A percentile compares a stretch with the other conserved stretches of the same genome.
Conservation (phyloP, 495 filamentous ascomycete genomes). For the Daldinia concentrica region DNA sequence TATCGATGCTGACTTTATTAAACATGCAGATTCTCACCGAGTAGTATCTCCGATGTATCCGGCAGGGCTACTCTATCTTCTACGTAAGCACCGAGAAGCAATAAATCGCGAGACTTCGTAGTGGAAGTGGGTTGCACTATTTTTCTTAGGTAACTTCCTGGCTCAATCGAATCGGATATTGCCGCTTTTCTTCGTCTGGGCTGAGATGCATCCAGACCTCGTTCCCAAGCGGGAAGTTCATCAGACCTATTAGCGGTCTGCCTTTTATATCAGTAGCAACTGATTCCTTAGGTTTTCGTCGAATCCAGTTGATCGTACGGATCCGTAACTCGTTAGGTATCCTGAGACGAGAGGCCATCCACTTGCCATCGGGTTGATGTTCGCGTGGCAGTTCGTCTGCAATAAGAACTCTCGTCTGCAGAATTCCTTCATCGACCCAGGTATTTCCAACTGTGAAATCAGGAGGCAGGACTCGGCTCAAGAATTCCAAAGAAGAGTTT, state of each 20-base stretch:
- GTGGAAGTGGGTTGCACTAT: neutral
- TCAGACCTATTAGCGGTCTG: slow-evolving; percentile 40
- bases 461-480: slow-evolving; percentile 54
- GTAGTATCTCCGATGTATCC: slow-evolving; percentile 27
- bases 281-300: slow-evolving; percentile 29
- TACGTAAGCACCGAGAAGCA: slow-evolving; percentile 8
- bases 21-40: slow-evolving; percentile 5
- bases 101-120: slow-evolving; percentile 6
- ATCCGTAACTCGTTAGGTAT: slow-evolving; percentile 59
- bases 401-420: slow-evolving; percentile 42
- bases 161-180: slow-evolving; percentile 21
- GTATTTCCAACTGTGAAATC: slow-evolving; percentile 47
- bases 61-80: neutral
- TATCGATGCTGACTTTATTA: slow-evolving; percentile 14
- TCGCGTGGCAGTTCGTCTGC: slow-evolving; percentile 51
- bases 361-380: slow-evolving; percentile 57
- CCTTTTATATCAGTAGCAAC: slow-evolving; percentile 29
- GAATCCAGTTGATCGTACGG: slow-evolving; percentile 48
- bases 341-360: slow-evolving; percentile 56
- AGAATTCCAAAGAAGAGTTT: slow-evolving; percentile 62
- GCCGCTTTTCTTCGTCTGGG: slow-evolving; percentile 48
- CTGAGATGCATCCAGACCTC: slow-evolving; percentile 63
- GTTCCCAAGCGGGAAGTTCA: slow-evolving; percentile 50
- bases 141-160: neutral
- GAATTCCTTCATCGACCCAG: slow-evolving; percentile 55